phyloP scores from a whole-genome alignment of 164 flowering plant species.

The Hamamelis virginiana region DNA sequence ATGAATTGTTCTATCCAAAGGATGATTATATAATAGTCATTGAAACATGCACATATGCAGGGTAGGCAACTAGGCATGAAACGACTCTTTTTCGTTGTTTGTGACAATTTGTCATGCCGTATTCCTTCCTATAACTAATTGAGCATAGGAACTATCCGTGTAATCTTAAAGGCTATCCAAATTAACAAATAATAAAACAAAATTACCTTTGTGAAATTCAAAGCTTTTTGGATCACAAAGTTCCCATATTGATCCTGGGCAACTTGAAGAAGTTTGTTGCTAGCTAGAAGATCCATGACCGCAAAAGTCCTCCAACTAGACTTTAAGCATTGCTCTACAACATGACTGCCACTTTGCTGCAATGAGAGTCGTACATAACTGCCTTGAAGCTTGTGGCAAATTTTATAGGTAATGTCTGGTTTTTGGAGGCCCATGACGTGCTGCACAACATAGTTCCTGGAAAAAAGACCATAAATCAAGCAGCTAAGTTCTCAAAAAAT shows the following conservation, averaged over 20 bases:
- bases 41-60: too few species aligned
- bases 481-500: not conserved
- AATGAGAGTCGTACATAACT: not conserved
- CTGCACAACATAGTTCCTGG: slow-evolving; percentile 15
- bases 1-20: too few species aligned
- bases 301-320: not conserved
- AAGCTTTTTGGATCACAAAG: slow-evolving; percentile 19
- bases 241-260: slow-evolving; percentile 12
- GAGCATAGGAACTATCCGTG: too few species aligned
- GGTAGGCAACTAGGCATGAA: too few species aligned
- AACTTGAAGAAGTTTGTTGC: not conserved
- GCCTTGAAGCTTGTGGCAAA: not conserved
- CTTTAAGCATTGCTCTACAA: slow-evolving; percentile 10
- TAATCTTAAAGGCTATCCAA: too few species aligned
- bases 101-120: too few species aligned
- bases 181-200: too few species aligned
- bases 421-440: not conserved
- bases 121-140: too few species aligned
- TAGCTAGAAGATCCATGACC: not conserved
- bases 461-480: not conserved
- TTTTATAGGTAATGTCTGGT: not conserved
- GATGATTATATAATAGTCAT: too few species aligned
- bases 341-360: slow-evolving; percentile 12
- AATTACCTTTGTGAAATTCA: slow-evolving; percentile 7
- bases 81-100: too few species aligned